phyloP scores from a whole-genome alignment of 2,329 filamentous ascomycete genomes.

The Drechslerella stenobrocha region DNA sequence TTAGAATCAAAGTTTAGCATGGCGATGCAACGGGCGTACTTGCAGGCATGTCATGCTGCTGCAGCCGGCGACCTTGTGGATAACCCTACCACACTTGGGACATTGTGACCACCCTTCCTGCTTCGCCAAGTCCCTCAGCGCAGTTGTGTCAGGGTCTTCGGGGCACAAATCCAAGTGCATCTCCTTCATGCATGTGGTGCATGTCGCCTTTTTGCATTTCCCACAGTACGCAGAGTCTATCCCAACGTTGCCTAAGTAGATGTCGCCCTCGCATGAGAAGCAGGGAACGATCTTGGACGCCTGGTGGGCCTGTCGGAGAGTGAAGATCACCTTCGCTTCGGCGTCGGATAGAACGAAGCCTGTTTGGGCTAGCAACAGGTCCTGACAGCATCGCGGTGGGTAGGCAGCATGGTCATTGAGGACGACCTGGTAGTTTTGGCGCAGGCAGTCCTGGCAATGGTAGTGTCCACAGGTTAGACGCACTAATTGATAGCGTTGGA shows the following conservation, averaged over 20 bases:
- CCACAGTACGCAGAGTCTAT: conserved; percentile 40
- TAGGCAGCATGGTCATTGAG: conserved; percentile 20
- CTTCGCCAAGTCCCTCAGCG: conserved; percentile 15
- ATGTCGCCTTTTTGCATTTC: conserved; percentile 35
- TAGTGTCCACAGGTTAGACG: conserved; percentile 32
- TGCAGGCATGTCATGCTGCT: conserved; percentile 39
- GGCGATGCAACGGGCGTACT: conserved; percentile 12
- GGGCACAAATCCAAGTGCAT: conserved; percentile 42
- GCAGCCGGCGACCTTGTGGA: conserved; percentile 23
- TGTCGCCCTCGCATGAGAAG: conserved; percentile 41
- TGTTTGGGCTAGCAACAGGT: conserved; percentile 20
- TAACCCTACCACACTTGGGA: conserved; percentile 33
- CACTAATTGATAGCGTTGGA: conserved; percentile 28
- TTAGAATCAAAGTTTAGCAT: too few species aligned
- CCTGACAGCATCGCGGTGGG: conserved; percentile 31
- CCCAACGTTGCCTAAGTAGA: conserved; percentile 28
- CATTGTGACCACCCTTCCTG: conserved; percentile 44
- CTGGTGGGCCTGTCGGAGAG: conserved; percentile 13
- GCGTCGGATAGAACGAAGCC: conserved; percentile 28
- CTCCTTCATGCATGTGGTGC: conserved; percentile 33
- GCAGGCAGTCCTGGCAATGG: conserved; percentile 34
- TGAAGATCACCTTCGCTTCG: conserved; percentile 15
- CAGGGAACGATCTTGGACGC: conserved; percentile 28
- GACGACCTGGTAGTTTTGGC: conserved; percentile 26
- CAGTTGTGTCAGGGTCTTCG: conserved; percentile 38